Evolutionary conservation across 305 asterid genomes (phyloP), one percentile per base, ranked within the genome.

Genomic region (Rubia balearica): DNA sequence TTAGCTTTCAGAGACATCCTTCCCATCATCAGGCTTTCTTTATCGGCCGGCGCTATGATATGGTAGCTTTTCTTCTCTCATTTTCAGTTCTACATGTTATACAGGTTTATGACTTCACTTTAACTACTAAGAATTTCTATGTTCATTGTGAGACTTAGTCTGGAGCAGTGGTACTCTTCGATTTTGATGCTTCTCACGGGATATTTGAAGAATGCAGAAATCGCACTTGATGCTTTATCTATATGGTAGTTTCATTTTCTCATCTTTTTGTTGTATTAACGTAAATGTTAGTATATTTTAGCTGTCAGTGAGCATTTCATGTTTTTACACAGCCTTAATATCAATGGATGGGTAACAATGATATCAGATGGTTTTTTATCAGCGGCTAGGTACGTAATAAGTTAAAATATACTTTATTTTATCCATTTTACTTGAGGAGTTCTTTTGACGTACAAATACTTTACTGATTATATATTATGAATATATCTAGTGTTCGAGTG

Each of bases 281-380:
- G 30, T 27, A 27, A 27, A 27, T 27, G 30, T 27, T 27, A 27
- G 30, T 27, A 27, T 27, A 27, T 27, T 27, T 27, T 27, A 27
- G 30, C 30, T 27, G 30, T 27, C 30, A 27, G 16, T 1, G 33
- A 33, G 3, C 14, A 53, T 16, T 51, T 27, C 6, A 36, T 41
- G 1, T 65, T 70, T 77, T 81, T 2, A 75, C 88, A 76, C 88
- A 89, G 96, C 71, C 85, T 87, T 64, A 85, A 84, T 76, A 85
- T 89, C 64, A 87, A 69, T 76, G 90, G 96, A 49, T 87, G 93
- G 96, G 90, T 84, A 73, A 79, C 83, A 87, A 89, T 87, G 90
- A 78, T 89, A 60, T 79, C 91, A 53, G 69, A 87, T 71, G 96
- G 93, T 61, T 89, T 89, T 84, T 63, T 85, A 74, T 86, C 79